Evolutionary conservation across 768 basidiomycete genomes (phyloP).

Genomic region (Lactifluus subvellereus): DNA sequence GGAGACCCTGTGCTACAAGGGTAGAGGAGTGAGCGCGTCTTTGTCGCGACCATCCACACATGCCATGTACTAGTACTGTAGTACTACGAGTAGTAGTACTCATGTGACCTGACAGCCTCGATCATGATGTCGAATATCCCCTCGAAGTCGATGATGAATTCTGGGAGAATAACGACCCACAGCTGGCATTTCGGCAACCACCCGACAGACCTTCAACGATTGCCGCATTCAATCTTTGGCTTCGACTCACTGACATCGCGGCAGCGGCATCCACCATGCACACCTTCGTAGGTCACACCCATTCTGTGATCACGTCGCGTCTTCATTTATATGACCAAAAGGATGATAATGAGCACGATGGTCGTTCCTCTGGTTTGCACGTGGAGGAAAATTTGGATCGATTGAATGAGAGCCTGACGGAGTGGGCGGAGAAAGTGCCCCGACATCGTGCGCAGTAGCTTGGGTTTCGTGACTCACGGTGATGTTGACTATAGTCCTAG

Average conservation of each 20-base stretch:
- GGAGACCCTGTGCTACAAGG: conserved; percentile 49
- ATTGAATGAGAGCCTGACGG: conserved; percentile 41
- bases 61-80: not conserved
- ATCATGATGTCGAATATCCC: conserved; percentile 45
- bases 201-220: conserved; percentile 36
- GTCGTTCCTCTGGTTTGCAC: conserved; percentile 21
- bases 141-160: conserved; percentile 53
- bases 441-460: conserved; percentile 27
- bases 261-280: conserved; percentile 36
- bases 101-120: conserved; percentile 33
- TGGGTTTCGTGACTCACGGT: not conserved
- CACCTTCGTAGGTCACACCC: conserved; percentile 36
- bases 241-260: conserved; percentile 43
- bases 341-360: conserved; percentile 6
- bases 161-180: conserved; percentile 41
- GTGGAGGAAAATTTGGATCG: conserved; percentile 36
- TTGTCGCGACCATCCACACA: conserved; percentile 13
- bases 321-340: not conserved
- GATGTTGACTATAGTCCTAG: conserved; percentile 23
- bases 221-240: conserved; percentile 37
- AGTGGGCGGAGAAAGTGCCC: conserved; percentile 32
- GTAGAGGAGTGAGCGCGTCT: conserved; percentile 57
- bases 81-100: too few relatives aligned
- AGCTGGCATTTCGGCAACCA: conserved; percentile 44
- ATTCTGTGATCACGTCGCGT: not conserved